Evolutionary conservation across 768 basidiomycete species (phyloP).

Genomic region (Phaeotremella skinneri): DNA sequence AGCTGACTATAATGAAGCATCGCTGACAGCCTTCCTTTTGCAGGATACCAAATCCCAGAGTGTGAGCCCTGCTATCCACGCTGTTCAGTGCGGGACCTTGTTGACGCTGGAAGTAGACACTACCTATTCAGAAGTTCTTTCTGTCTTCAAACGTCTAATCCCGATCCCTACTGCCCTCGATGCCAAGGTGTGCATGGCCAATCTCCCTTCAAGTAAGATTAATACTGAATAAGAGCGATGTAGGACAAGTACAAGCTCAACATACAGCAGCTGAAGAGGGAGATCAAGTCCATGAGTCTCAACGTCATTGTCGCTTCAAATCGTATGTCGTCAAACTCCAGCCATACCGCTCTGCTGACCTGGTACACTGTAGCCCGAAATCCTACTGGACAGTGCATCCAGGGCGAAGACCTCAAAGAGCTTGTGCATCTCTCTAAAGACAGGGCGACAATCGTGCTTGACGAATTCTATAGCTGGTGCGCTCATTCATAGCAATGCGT

Average conservation of each 20-base stretch:
- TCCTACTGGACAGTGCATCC: slow-evolving; percentile 85
- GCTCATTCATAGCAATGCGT: neutral
- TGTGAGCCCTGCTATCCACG: slow-evolving; percentile 19
- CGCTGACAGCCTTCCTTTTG: slow-evolving; percentile 44
- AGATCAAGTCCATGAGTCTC: slow-evolving; percentile 77
- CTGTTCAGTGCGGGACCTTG: too few species aligned
- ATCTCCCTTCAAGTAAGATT: slow-evolving; percentile 22
- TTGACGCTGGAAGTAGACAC: too few species aligned
- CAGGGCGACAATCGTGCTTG: slow-evolving; percentile 64
- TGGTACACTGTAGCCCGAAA: slow-evolving; percentile 61
- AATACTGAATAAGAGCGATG: slow-evolving; percentile 4
- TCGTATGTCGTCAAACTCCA: slow-evolving; percentile 49
- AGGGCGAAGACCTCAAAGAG: slow-evolving; percentile 74
- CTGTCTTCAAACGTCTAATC: slow-evolving; percentile 79
- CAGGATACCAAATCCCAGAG: slow-evolving; percentile 39
- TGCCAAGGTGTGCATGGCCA: slow-evolving; percentile 32
- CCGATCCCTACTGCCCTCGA: slow-evolving; percentile 74
- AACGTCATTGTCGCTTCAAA: slow-evolving; percentile 85
- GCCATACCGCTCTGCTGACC: neutral
- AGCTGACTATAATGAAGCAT: neutral
- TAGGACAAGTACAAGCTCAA: slow-evolving; percentile 68
- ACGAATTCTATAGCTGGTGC: slow-evolving; percentile 83
- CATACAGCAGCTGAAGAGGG: slow-evolving; percentile 76
- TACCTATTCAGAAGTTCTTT: slow-evolving; percentile 35
- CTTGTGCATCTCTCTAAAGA: slow-evolving; percentile 72